These are phyloP conservation scores for Candida methanosorbosa DNA, from an alignment of 805 yeast species.

Conservation along the genomic window DNA sequence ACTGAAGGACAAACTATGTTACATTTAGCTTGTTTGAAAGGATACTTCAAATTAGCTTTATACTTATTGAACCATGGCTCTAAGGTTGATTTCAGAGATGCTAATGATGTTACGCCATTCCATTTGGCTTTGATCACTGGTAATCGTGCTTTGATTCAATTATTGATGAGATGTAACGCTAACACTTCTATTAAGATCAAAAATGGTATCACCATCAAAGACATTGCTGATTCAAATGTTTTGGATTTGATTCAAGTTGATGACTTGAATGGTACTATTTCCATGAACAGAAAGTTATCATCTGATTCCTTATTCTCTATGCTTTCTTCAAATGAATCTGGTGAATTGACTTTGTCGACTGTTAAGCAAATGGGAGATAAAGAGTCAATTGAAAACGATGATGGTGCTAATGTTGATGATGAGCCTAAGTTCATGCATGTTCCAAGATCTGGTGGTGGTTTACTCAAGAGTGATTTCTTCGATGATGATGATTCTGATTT, in stretches of 20 bases:
- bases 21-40: constrained; percentile 76
- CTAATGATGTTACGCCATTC: constrained; percentile 77
- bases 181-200: constrained; percentile 42
- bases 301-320: constrained; percentile 16
- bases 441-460: constrained; percentile 11
- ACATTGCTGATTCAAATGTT: constrained; percentile 32
- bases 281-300: constrained; percentile 14
- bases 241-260: constrained; percentile 23
- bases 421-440: constrained; percentile 10
- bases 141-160: constrained; percentile 52
- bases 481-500: constrained; percentile 3
- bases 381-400: constrained; percentile 3
- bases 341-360: constrained; percentile 2
- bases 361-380: constrained; percentile 5
- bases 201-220: constrained; percentile 36
- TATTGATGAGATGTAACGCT: constrained; percentile 58
- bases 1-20: constrained; percentile 79
- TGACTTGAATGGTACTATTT: neutral
- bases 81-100: constrained; percentile 64
- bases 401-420: constrained; percentile 1
- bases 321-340: constrained; percentile 10
- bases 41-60: constrained; percentile 52
- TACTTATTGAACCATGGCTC: constrained; percentile 58
- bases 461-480: neutral
- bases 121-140: constrained; percentile 81